phyloP scores from a whole-genome alignment of 2,329 filamentous ascomycete genomes.

The Sporothrix protearum region DNA sequence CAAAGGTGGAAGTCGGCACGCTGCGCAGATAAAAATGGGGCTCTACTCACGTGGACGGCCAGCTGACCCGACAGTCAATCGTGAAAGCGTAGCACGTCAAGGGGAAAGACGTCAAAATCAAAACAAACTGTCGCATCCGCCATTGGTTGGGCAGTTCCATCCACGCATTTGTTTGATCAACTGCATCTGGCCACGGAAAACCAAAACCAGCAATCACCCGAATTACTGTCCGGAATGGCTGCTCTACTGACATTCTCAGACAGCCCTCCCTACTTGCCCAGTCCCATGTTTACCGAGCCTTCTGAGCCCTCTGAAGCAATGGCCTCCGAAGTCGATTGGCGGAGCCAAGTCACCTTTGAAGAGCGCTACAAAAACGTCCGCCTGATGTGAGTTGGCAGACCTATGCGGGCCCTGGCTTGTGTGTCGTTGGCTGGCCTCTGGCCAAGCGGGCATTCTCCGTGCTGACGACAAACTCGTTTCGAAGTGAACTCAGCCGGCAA shows the following conservation, averaged over 20 bases:
- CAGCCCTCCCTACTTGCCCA: not conserved
- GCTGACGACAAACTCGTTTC: not conserved
- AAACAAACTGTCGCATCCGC: not conserved
- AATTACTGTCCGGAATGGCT: not conserved
- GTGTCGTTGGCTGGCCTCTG: too few relatives aligned
- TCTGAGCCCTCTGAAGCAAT: too few relatives aligned
- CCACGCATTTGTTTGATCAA: not conserved
- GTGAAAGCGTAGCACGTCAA: too few relatives aligned
- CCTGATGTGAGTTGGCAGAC: slow-evolving; percentile 13
- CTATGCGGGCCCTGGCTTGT: too few relatives aligned
- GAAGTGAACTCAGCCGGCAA: not conserved
- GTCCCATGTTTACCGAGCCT: too few relatives aligned
- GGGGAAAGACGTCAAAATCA: not conserved
- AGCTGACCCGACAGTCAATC: too few relatives aligned
- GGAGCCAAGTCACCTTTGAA: not conserved
- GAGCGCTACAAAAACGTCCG: slow-evolving; percentile 16
- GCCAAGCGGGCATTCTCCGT: too few relatives aligned
- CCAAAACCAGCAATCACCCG: not conserved
- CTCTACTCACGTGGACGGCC: too few relatives aligned
- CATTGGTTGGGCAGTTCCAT: not conserved
- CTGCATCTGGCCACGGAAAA: too few relatives aligned
- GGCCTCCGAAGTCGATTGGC: not conserved
- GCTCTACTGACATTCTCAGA: not conserved
- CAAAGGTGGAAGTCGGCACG: too few relatives aligned
- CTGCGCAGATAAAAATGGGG: too few relatives aligned